These are phyloP conservation scores for Alternaria rosae DNA, from an alignment of 2,329 filamentous ascomycete species.

Conservation along the genomic window DNA sequence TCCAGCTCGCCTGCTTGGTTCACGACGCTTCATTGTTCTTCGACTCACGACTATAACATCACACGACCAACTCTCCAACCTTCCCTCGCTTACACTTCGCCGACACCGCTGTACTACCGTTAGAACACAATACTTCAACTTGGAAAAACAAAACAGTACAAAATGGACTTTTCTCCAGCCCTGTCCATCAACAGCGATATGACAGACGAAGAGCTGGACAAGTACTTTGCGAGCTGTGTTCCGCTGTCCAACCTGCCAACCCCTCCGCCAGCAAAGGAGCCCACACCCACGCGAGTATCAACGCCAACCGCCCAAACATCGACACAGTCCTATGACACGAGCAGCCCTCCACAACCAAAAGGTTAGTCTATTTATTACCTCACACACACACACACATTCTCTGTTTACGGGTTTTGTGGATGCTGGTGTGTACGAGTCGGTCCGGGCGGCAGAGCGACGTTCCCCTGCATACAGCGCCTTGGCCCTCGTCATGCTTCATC, in stretches of 20 bases:
- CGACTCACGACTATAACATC: not conserved
- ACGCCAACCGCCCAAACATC: conserved; percentile 11
- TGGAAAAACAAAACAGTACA: not conserved
- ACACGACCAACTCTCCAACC: conserved; percentile 3
- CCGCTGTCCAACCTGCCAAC: conserved; percentile 52
- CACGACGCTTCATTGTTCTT: not conserved
- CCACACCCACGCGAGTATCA: conserved; percentile 15
- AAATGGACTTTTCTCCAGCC: conserved; percentile 40
- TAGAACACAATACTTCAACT: conserved; percentile 2
- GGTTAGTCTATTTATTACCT: conserved; percentile 31
- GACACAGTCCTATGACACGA: conserved; percentile 6
- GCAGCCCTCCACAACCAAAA: conserved; percentile 33
- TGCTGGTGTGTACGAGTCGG: conserved; percentile 27
- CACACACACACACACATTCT: conserved; percentile 23
- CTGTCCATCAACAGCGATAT: conserved; percentile 40
- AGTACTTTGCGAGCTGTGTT: conserved; percentile 50
- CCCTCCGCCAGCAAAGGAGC: conserved; percentile 47
- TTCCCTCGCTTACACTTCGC: conserved; percentile 5
- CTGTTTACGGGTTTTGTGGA: conserved; percentile 19
- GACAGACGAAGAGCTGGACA: conserved; percentile 50
- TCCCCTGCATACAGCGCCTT: conserved; percentile 28
- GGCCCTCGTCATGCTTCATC: conserved; percentile 22
- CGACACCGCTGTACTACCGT: conserved; percentile 10
- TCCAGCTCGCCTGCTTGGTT: conserved; percentile 11
- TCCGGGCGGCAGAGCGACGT: conserved; percentile 19